Percentiles rank a stretch among this genome's conserved stretches.
phyloP scores from a whole-genome alignment of 306 rosid genomes.

The Abrus precatorius region DNA sequence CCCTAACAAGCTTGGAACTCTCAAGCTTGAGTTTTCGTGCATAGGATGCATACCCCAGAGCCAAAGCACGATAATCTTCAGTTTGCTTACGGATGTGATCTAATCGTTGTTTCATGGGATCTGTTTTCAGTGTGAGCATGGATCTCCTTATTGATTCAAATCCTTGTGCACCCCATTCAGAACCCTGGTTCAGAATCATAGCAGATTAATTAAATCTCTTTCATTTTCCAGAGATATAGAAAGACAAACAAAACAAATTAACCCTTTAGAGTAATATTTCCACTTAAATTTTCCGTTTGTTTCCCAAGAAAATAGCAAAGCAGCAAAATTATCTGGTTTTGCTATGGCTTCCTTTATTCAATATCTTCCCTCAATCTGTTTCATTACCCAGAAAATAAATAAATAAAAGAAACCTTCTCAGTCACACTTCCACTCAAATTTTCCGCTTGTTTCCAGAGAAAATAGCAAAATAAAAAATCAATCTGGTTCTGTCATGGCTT shows the following conservation, averaged over 20 bases:
- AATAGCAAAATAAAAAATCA: background rate
- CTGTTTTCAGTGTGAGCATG: slow-evolving; percentile 76
- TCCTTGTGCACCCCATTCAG: slow-evolving; percentile 55
- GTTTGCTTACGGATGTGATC: slow-evolving; percentile 97
- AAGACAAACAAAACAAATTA: no score
- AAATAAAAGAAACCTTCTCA: background rate
- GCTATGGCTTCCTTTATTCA: background rate
- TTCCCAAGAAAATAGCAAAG: background rate
- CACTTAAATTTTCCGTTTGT: background rate
- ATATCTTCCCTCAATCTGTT: background rate
- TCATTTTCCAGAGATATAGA: background rate
- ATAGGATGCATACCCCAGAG: slow-evolving; percentile 76
- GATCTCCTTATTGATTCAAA: slow-evolving; percentile 70
- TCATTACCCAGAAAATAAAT: background rate
- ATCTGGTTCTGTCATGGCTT: background rate
- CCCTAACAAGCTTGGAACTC: slow-evolving; percentile 85
- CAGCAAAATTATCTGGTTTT: background rate
- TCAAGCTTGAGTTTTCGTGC: slow-evolving; percentile 94
- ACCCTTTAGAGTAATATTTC: background rate
- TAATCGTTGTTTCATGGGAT: slow-evolving; percentile 87
- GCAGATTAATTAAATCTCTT: slow-evolving; percentile 22
- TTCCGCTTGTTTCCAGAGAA: background rate
- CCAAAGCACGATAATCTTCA: slow-evolving; percentile 82
- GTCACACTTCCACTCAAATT: background rate
- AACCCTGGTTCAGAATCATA: slow-evolving; percentile 60